These are phyloP conservation scores for Trametes coccinea DNA, from an alignment of 768 basidiomycete species.

Conservation along the genomic window DNA sequence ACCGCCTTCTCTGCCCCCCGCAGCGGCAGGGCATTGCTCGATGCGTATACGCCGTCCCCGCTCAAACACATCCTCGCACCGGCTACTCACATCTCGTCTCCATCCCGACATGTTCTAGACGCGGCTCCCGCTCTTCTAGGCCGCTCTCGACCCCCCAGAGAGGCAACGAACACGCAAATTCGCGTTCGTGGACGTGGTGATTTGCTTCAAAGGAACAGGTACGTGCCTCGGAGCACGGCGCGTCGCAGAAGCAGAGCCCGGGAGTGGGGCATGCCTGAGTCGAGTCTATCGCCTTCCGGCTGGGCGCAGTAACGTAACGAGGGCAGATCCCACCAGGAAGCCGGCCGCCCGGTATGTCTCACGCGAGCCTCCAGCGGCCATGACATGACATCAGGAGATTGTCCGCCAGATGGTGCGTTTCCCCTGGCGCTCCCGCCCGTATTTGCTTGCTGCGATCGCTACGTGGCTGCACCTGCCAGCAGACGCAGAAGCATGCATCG, in stretches of 20 bases:
- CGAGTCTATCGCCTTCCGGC: not conserved
- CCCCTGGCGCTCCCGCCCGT: not conserved
- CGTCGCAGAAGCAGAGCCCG: not conserved
- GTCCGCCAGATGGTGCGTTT: not conserved
- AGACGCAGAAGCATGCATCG: not conserved
- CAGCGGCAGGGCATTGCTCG: not conserved
- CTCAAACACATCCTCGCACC: not conserved
- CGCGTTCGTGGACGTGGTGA: slow-evolving; percentile 3
- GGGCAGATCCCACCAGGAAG: slow-evolving; percentile 16
- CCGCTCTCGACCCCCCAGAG: slow-evolving; percentile 9
- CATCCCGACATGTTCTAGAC: slow-evolving; percentile 14
- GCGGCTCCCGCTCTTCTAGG: not conserved
- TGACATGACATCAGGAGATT: slow-evolving; percentile 1
- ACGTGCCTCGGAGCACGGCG: not conserved
- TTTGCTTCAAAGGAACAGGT: not conserved
- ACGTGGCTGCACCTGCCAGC: too few species aligned
- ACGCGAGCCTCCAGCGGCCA: not conserved
- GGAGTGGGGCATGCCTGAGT: not conserved
- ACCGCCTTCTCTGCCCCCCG: not conserved
- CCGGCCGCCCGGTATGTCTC: not conserved
- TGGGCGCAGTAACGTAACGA: slow-evolving; percentile 15
- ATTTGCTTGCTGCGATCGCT: not conserved
- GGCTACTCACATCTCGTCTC: slow-evolving; percentile 5
- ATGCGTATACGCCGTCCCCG: slow-evolving; percentile 10
- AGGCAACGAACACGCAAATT: slow-evolving; percentile 1